phyloP scores from a whole-genome alignment of 1,139 yeast species.

The Protomyces inundatus region DNA sequence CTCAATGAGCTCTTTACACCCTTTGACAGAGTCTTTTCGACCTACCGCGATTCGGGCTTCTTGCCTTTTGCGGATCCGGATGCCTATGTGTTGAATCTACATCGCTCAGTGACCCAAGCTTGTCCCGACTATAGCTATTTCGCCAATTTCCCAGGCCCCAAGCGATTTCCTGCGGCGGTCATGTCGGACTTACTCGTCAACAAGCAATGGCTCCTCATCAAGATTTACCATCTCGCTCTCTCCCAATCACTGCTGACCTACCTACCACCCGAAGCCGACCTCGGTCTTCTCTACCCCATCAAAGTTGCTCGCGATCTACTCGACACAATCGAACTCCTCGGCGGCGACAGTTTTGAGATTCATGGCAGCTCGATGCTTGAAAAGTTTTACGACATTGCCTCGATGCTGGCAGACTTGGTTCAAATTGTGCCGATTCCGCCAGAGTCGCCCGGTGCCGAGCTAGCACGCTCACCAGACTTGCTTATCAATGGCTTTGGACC shows the following conservation, averaged over 20 bases:
- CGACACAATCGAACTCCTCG: background rate
- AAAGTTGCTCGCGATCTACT: constrained; percentile 1
- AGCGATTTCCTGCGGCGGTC: background rate
- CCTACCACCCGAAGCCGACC: background rate
- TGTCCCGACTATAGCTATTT: background rate
- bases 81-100: background rate
- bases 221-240: background rate
- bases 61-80: background rate
- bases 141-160: background rate
- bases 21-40: background rate
- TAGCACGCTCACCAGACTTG: background rate
- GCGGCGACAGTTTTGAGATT: constrained; percentile 1
- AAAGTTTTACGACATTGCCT: background rate
- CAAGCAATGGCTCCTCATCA: constrained; percentile 6
- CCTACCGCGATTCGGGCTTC: constrained; percentile 3
- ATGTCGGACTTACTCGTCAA: background rate
- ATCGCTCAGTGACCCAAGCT: background rate
- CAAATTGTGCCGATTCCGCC: background rate
- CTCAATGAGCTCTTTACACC: background rate
- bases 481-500: background rate
- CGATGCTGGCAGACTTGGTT: background rate
- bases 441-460: background rate
- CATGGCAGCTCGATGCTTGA: background rate
- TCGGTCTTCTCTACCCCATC: background rate
- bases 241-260: background rate